These are phyloP conservation scores for Mucor indicus DNA, from an alignment of 371 early-diverging fungal species.

Conservation along the genomic window DNA sequence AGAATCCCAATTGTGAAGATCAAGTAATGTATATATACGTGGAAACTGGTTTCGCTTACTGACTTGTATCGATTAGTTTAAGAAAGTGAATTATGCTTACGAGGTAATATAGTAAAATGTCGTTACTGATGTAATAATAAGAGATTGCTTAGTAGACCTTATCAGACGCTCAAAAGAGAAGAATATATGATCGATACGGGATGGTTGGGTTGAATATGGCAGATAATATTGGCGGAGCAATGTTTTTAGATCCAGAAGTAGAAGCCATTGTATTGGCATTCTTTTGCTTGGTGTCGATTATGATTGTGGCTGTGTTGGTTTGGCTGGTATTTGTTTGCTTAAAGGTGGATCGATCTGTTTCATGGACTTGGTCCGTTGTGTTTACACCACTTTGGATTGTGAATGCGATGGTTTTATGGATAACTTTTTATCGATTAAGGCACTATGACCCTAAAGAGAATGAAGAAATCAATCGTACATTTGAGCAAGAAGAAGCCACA, in stretches of 20 bases:
- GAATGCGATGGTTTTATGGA: constrained; percentile 47
- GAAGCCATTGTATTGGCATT: constrained; percentile 66
- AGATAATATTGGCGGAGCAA: constrained; percentile 64
- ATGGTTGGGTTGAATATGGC: constrained; percentile 82
- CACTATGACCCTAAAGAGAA: constrained; percentile 10
- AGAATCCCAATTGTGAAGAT: constrained; percentile 55
- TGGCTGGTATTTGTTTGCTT: constrained; percentile 76
- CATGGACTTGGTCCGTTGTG: constrained; percentile 71
- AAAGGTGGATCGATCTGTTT: constrained; percentile 64
- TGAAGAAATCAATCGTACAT: constrained; percentile 1
- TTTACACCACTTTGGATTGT: constrained; percentile 82
- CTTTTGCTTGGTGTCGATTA: constrained; percentile 54
- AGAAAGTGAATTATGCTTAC: constrained; percentile 80
- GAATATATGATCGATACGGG: constrained; percentile 85
- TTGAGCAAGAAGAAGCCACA: constrained; percentile 15
- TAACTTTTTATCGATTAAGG: constrained; percentile 22
- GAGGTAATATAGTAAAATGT: too few species aligned
- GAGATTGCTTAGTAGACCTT: too few species aligned
- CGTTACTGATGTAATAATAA: too few species aligned
- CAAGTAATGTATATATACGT: constrained; percentile 40
- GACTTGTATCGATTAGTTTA: constrained; percentile 50
- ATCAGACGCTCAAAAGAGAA: constrained; percentile 73
- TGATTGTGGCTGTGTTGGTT: constrained; percentile 62
- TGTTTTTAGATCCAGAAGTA: constrained; percentile 76
- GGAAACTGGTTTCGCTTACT: too few species aligned